phyloP scores from a whole-genome alignment of 106 monocot species.

The Dendrobium catenatum region DNA sequence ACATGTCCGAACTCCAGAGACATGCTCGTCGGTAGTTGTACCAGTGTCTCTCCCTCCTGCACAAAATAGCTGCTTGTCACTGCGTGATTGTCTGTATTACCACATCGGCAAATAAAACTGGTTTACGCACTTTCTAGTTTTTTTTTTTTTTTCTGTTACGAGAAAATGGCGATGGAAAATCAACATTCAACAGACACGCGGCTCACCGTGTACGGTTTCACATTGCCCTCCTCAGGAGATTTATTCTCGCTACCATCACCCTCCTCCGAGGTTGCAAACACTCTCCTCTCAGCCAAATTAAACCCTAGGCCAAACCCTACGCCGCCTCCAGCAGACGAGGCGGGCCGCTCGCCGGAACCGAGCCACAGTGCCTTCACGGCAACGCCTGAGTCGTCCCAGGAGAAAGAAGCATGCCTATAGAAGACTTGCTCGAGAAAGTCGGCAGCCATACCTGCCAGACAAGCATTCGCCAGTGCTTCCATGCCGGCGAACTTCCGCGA shows the following conservation, averaged over 20 bases:
- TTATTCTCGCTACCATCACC: not conserved
- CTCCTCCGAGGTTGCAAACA: not conserved
- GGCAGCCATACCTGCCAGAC: not conserved
- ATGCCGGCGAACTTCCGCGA: not conserved
- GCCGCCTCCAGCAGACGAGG: not conserved
- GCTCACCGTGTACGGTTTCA: conserved; percentile 1
- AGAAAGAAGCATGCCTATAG: not conserved
- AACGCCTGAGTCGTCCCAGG: not conserved
- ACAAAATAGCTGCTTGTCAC: not conserved
- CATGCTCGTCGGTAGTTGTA: not conserved
- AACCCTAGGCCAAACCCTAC: not conserved
- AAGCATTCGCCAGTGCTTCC: not conserved
- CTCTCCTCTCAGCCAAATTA: not conserved
- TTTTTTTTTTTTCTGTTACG: not conserved
- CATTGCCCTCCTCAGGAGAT: not conserved
- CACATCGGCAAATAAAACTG: not conserved
- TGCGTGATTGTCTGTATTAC: not conserved
- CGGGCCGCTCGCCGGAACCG: not conserved
- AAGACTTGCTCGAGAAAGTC: not conserved
- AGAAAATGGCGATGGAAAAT: too few relatives aligned
- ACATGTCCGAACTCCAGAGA: not conserved
- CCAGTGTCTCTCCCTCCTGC: not conserved
- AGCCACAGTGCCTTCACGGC: not conserved
- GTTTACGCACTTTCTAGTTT: not conserved
- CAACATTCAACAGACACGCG: not conserved